Evolutionary conservation across 2,329 filamentous ascomycete species (phyloP).

Genomic region (Phoma sp.): DNA sequence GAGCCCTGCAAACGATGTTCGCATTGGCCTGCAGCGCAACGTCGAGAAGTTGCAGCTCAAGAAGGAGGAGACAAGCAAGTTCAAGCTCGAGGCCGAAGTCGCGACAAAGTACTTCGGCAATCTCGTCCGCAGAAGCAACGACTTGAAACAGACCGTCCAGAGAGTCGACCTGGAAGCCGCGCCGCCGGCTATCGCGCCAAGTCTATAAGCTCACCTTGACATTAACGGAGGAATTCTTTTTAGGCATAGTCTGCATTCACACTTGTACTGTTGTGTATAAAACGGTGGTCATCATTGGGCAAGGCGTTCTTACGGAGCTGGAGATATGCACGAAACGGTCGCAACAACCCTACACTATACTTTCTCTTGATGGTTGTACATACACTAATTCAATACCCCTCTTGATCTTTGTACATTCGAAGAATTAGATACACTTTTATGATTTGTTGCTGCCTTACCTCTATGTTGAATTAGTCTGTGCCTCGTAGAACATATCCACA

Average conservation of each 20-base stretch:
- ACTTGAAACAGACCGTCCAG: constrained; percentile 58
- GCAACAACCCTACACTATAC: not conserved
- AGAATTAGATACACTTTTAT: no score
- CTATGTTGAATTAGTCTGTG: no score
- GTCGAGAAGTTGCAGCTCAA: constrained; percentile 82
- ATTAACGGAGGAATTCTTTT: not conserved
- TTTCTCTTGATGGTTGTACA: constrained; percentile 23
- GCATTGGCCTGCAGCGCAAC: constrained; percentile 80
- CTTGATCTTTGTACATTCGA: constrained; percentile 31
- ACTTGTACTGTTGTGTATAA: constrained; percentile 11
- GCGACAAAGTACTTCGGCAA: constrained; percentile 91
- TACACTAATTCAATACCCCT: constrained; percentile 46
- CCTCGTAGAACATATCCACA: no score
- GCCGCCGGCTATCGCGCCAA: constrained; percentile 52
- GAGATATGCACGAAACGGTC: constrained; percentile 5
- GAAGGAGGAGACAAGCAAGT: constrained; percentile 83
- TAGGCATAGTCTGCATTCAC: not conserved
- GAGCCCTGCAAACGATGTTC: constrained; percentile 84
- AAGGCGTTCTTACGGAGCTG: constrained; percentile 3
- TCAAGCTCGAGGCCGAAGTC: constrained; percentile 82
- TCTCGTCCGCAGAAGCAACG: constrained; percentile 70
- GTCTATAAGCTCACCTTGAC: constrained; percentile 20
- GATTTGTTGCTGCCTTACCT: no score
- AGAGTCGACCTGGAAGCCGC: constrained; percentile 61
- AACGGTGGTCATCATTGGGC: constrained; percentile 3